Conservation (phyloP, 2,329 filamentous ascomycete genomes). For the Madurella mycetomatis region DNA sequence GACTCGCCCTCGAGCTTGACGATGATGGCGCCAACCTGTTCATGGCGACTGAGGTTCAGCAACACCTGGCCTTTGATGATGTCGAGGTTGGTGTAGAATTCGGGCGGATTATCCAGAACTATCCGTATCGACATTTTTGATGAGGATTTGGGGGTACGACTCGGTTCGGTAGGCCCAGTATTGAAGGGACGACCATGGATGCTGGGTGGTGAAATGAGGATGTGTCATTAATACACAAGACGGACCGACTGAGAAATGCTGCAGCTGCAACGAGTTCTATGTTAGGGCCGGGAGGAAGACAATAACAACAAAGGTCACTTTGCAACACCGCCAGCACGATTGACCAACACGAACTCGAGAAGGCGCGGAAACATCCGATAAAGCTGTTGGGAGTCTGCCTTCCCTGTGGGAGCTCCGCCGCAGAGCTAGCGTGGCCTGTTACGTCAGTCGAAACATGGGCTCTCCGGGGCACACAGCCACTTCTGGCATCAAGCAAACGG, state of each 20-base stretch:
- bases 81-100: conserved; percentile 78
- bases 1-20: conserved; percentile 83
- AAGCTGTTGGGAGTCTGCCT: conserved; percentile 7
- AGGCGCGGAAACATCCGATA: background rate
- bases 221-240: no score
- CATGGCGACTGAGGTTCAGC: conserved; percentile 57
- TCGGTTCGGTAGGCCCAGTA: no score
- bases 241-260: no score
- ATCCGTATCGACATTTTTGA: conserved; percentile 61
- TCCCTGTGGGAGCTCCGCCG: conserved; percentile 20
- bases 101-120: conserved; percentile 59
- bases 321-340: background rate
- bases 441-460: conserved; percentile 21
- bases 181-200: no score
- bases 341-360: background rate
- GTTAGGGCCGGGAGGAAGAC: no score
- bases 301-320: background rate
- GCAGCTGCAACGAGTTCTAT: no score
- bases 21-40: conserved; percentile 66
- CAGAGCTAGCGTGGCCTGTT: conserved; percentile 24
- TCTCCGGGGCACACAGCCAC: no score
- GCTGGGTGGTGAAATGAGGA: no score
- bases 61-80: conserved; percentile 60
- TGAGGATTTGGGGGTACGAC: conserved; percentile 1
- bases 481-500: no score